phyloP scores from a whole-genome alignment of 2,329 filamentous ascomycete genomes.

The Pestalotiopsis sp. region DNA sequence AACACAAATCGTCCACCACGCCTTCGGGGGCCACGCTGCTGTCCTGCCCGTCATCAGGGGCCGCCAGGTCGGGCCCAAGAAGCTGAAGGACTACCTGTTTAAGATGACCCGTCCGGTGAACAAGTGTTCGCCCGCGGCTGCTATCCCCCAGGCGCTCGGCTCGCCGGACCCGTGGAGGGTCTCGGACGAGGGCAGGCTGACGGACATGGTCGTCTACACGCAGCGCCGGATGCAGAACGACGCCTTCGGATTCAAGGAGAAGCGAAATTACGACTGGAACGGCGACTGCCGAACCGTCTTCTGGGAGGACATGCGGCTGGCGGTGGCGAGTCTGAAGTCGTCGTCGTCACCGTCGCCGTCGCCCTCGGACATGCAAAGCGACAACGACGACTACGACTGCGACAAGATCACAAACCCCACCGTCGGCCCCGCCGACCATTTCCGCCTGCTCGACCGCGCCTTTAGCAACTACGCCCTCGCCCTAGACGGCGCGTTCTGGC shows the following conservation, averaged over 20 bases:
- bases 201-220: background rate
- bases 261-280: background rate
- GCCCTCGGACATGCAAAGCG: background rate
- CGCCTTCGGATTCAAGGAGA: background rate
- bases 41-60: background rate
- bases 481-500: background rate
- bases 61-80: background rate
- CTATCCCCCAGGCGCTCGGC: background rate
- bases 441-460: background rate
- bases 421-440: background rate
- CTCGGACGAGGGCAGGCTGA: background rate
- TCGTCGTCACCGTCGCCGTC: no score
- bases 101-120: background rate
- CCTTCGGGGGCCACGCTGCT: background rate
- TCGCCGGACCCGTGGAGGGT: background rate
- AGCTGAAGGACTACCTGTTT: background rate
- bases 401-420: background rate
- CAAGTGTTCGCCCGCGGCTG: background rate
- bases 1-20: background rate
- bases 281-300: background rate
- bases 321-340: background rate
- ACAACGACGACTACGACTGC: background rate
- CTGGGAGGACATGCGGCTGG: background rate
- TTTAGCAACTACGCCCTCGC: background rate
- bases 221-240: background rate